phyloP scores from a whole-genome alignment of 108 stramenopile species.

The Epipyxis sp. region DNA sequence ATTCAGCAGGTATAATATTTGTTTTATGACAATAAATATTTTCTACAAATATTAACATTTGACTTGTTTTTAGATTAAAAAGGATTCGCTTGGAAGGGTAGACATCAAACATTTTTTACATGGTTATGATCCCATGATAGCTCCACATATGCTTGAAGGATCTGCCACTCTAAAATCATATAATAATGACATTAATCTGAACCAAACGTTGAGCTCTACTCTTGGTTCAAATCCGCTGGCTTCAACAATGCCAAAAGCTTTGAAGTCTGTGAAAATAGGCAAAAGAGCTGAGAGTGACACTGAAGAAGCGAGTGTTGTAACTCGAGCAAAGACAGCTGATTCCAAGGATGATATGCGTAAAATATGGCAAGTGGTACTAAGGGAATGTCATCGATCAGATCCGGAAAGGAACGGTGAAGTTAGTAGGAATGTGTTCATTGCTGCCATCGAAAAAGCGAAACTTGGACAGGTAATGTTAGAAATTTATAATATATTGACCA shows the following conservation, averaged over 20 bases:
- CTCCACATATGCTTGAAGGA: neutral
- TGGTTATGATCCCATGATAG: constrained; percentile 1
- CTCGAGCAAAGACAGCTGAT: neutral
- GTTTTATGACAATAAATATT: too few relatives aligned
- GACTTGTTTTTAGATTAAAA: too few relatives aligned
- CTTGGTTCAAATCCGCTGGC: too few relatives aligned
- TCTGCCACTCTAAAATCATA: neutral
- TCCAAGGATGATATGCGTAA: neutral
- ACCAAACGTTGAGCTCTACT: too few relatives aligned
- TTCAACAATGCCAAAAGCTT: too few relatives aligned
- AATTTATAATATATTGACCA: neutral
- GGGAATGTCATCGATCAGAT: constrained; percentile 28
- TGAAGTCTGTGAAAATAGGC: too few relatives aligned
- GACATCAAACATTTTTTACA: constrained; percentile 19
- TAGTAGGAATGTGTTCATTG: neutral
- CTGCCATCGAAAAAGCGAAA: constrained; percentile 11
- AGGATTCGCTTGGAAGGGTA: too few relatives aligned
- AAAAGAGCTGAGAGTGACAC: too few relatives aligned
- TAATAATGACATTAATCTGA: too few relatives aligned
- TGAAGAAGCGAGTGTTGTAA: too few relatives aligned
- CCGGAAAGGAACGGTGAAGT: constrained; percentile 17
- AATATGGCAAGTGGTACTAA: constrained; percentile 20
- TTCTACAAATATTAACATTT: too few relatives aligned
- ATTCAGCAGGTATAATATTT: constrained; percentile 4
- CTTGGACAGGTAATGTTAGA: neutral